Conservation (phyloP, 2,329 filamentous ascomycete genomes). For the Verticillium nubilum region DNA sequence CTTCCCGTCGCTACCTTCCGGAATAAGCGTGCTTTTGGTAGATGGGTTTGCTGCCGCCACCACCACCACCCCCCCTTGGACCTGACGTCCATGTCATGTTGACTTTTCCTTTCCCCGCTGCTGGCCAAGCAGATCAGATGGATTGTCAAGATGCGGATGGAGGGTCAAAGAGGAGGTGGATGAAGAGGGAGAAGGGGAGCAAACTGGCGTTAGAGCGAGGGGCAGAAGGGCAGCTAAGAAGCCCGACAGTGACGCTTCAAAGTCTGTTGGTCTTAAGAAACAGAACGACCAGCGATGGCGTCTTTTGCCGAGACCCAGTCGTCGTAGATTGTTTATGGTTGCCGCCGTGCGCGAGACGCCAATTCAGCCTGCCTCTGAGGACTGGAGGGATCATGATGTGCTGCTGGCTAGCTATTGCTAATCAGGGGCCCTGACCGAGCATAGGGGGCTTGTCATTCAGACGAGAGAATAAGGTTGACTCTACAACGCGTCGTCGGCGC, state of each 20-base stretch:
- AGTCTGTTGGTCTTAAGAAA: background rate
- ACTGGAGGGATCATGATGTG: background rate
- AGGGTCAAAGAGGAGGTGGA: background rate
- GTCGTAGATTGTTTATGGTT: background rate
- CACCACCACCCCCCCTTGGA: background rate
- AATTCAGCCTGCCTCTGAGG: background rate
- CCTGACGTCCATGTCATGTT: background rate
- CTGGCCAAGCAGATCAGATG: background rate
- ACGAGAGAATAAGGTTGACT: background rate
- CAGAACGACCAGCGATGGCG: background rate
- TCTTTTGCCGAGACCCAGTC: background rate
- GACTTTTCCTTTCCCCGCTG: background rate
- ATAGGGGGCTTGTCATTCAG: background rate
- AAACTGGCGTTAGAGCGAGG: too few species aligned
- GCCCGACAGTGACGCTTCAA: background rate
- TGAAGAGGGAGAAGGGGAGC: background rate
- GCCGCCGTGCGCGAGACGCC: background rate
- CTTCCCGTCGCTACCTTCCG: background rate
- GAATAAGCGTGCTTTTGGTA: background rate
- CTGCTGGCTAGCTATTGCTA: background rate
- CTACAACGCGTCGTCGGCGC: background rate
- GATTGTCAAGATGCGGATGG: background rate
- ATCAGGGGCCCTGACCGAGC: background rate
- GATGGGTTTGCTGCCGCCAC: background rate
- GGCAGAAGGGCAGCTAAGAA: too few species aligned